A percentile compares a stretch with the other conserved stretches of the same genome.
Evolutionary conservation across 192 early-diverging fungal genomes (phyloP).

Genomic region (Dispira parvispora): DNA sequence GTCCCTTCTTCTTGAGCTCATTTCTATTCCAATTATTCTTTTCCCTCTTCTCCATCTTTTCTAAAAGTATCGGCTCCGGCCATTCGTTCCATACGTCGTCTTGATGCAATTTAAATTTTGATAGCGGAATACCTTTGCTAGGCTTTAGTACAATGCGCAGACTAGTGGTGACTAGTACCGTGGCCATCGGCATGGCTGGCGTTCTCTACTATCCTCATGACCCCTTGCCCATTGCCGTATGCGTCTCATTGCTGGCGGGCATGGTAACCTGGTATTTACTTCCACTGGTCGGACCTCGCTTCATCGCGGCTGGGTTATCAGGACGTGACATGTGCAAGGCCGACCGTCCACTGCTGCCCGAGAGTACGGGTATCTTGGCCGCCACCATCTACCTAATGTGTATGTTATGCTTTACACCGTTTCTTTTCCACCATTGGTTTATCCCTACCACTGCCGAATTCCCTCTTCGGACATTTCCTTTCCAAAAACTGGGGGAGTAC

Average conservation of each 20-base stretch:
- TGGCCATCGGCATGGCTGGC: conserved; percentile 19
- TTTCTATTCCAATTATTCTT: too few relatives aligned
- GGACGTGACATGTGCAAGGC: conserved; percentile 74
- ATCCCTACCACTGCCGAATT: conserved; percentile 18
- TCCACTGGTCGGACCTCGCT: conserved; percentile 40
- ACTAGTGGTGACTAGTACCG: not conserved
- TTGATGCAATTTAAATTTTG: too few relatives aligned
- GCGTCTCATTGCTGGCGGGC: conserved; percentile 50
- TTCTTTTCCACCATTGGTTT: conserved; percentile 83
- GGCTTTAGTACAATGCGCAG: too few relatives aligned
- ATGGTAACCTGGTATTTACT: conserved; percentile 55
- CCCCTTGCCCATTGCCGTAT: conserved; percentile 51
- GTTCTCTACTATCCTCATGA: conserved; percentile 44
- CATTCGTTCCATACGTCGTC: too few relatives aligned
- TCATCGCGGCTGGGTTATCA: conserved; percentile 57
- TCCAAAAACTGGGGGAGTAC: conserved; percentile 74
- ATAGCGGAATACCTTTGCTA: too few relatives aligned
- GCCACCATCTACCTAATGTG: conserved; percentile 75
- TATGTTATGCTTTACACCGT: conserved; percentile 86
- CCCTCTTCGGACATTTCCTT: conserved; percentile 40
- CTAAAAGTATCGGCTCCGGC: too few relatives aligned
- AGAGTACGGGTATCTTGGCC: conserved; percentile 82
- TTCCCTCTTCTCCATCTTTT: too few relatives aligned
- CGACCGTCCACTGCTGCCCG: conserved; percentile 59
- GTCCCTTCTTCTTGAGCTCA: too few relatives aligned